A percentile compares a stretch with the other conserved stretches of the same genome.
Evolutionary conservation across 768 basidiomycete genomes (phyloP).

Genomic region (Mycena galericulata): DNA sequence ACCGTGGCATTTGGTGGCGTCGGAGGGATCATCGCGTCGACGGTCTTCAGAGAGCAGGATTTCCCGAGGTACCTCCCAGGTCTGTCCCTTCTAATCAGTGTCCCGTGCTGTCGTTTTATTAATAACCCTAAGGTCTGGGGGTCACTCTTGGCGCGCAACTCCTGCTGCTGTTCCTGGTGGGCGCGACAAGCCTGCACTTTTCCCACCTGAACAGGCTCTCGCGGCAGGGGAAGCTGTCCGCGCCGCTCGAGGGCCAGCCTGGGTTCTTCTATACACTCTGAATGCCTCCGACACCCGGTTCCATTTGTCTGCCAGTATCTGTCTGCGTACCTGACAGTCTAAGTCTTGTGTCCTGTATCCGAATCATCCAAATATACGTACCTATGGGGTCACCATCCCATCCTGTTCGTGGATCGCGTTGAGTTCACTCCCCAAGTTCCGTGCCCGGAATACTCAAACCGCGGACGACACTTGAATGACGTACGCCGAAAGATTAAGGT

Average conservation of each 20-base stretch:
- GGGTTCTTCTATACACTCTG: conserved; percentile 53
- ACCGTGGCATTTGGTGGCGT: conserved; percentile 56
- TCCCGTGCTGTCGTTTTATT: conserved; percentile 18
- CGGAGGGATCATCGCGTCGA: conserved; percentile 52
- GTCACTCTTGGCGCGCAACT: conserved; percentile 55
- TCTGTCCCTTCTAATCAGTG: conserved; percentile 30
- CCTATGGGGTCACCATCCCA: background rate
- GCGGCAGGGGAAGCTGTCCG: conserved; percentile 45
- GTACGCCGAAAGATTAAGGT: background rate
- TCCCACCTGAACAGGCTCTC: conserved; percentile 50
- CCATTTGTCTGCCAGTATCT: background rate
- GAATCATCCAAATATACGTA: conserved; percentile 3
- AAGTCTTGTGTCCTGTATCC: background rate
- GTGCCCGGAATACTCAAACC: conserved; percentile 13
- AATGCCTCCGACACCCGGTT: background rate
- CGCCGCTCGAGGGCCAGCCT: conserved; percentile 50
- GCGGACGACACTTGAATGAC: background rate
- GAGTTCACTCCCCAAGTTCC: conserved; percentile 7
- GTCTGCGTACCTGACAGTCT: background rate
- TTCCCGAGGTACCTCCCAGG: conserved; percentile 59
- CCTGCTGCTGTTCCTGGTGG: conserved; percentile 50
- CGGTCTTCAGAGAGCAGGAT: conserved; percentile 56
- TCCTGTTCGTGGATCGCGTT: background rate
- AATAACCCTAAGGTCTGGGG: conserved; percentile 48
- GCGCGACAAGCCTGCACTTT: conserved; percentile 50